Evolutionary conservation across 2,329 filamentous ascomycete genomes (phyloP), one percentile per base, ranked within the genome.

Genomic region (Dactylellina haptotyla): DNA sequence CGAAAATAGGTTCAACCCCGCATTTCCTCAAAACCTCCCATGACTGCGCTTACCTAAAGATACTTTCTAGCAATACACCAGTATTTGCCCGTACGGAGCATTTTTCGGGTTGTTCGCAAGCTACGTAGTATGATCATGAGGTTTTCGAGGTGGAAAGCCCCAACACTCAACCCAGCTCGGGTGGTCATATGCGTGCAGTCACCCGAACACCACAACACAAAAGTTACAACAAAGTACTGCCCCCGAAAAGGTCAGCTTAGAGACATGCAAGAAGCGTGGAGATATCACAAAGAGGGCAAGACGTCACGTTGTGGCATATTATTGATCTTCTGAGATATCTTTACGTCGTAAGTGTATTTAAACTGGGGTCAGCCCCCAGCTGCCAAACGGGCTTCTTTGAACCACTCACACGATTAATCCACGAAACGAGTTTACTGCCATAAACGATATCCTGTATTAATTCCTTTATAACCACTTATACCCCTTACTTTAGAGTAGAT

Each of bases 191-290:
- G 69, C 41, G 20, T 46, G 18, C 32, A 53, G 69, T 73, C 69
- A 73, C 50, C 53, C 53, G 69, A 65, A 61, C 69, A 73, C 18
- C 23, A 62, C 69, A 73, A 73, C 69, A 23, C 69, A 73, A 66
- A 73, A 73, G 66, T 62, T 73, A 30, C 69, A 53, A 72, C 66
- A 59, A 5, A 23, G 34, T 32, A 30, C 14, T 45, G 4, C 6
- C 12, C n/a, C 41, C 20, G 1, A 20, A 20, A 23, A 9, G 53
- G 51, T 59, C 59, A 65, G n/a, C 53, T 41, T 18, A 46, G 30
- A 54, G 45, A 63, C 66, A 59, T 34, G 1, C 2, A 8, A 14
- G 45, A 58, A 73, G 57, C 69, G 61, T 66, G 69, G 53, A 45
- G 41, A 73, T 66, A 62, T 66, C 69, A 66, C 61, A 62, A 56